phyloP scores from a whole-genome alignment of 345 rosid species.

The Viola odorata region DNA sequence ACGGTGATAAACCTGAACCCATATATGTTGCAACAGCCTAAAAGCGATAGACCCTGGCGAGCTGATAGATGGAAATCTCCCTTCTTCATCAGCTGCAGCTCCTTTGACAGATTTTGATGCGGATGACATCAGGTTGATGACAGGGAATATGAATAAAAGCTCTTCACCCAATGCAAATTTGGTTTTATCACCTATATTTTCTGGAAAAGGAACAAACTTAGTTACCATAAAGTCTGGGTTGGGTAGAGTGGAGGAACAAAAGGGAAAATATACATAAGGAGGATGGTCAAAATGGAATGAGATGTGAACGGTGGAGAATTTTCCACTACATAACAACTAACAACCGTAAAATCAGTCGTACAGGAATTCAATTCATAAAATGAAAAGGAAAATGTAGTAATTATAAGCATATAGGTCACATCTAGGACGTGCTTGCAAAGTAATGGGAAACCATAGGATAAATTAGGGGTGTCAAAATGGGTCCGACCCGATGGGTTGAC shows the following conservation, averaged over 20 bases:
- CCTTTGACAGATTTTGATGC: conserved; percentile 74
- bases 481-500: too few species aligned
- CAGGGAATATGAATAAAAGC: conserved; percentile 66
- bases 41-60: conserved; percentile 51
- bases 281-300: neutral
- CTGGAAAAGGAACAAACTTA: conserved; percentile 35
- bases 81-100: conserved; percentile 46
- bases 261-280: neutral
- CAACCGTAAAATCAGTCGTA: too few species aligned
- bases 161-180: conserved; percentile 44
- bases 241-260: neutral
- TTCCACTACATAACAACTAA: too few species aligned
- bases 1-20: conserved; percentile 63
- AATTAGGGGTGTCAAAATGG: too few species aligned
- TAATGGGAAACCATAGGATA: too few species aligned
- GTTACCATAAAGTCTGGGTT: neutral
- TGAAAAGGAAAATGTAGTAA: too few species aligned
- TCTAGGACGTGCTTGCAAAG: too few species aligned
- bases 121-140: conserved; percentile 64
- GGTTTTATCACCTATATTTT: conserved; percentile 25
- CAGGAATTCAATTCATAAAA: too few species aligned
- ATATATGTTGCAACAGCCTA: conserved; percentile 64
- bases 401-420: too few species aligned
- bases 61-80: conserved; percentile 41
- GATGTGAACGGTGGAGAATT: too few species aligned